phyloP scores from a whole-genome alignment of 306 rosid genomes.

The Adenanthera pavonina region DNA sequence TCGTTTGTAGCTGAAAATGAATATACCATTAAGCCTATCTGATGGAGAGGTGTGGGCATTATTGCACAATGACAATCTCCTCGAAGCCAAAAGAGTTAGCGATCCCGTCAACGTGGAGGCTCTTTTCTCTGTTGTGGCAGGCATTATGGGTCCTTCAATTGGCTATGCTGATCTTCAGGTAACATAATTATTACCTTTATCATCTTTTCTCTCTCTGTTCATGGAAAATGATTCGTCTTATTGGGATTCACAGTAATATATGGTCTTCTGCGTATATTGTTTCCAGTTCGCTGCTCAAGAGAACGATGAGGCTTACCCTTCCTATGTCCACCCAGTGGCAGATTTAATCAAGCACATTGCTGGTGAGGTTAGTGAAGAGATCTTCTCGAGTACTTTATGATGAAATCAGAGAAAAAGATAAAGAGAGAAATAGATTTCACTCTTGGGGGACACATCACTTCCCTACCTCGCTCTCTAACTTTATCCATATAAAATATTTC shows the following conservation, averaged over 20 bases:
- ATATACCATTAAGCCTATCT: neutral
- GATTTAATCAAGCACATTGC: constrained; percentile 42
- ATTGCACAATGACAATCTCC: neutral
- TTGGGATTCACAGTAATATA: too few relatives aligned
- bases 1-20: neutral
- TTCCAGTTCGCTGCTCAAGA: constrained; percentile 27
- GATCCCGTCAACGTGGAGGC: constrained; percentile 49
- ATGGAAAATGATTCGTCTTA: too few relatives aligned
- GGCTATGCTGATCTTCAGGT: constrained; percentile 40
- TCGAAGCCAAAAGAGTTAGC: constrained; percentile 30
- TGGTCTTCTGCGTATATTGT: neutral
- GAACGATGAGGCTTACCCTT: constrained; percentile 34
- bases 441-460: too few relatives aligned
- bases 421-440: too few relatives aligned
- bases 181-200: neutral
- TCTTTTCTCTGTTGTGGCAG: constrained; percentile 45
- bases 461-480: too few relatives aligned
- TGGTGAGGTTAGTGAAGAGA: constrained; percentile 29
- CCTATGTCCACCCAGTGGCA: constrained; percentile 43
- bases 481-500: too few relatives aligned
- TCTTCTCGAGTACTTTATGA: too few relatives aligned
- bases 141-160: constrained; percentile 44
- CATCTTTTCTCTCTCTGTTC: too few relatives aligned
- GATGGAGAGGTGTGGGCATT: neutral
- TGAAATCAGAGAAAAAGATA: too few relatives aligned